phyloP scores from a whole-genome alignment of 225 moss, liverwort and hornwort genomes.

The Marchantia polymorpha region DNA sequence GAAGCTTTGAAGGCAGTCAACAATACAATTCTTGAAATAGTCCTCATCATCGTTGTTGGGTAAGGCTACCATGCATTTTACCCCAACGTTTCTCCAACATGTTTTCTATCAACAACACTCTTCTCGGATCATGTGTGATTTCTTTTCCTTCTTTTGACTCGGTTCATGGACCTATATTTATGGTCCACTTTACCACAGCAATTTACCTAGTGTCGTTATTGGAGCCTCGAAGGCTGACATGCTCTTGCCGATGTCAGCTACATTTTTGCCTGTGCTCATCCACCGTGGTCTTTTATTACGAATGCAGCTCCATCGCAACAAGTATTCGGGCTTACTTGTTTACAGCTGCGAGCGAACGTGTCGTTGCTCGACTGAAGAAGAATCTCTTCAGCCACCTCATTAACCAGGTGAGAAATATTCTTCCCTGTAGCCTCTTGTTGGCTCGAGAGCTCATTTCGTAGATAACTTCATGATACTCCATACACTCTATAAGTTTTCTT shows the following conservation, averaged over 20 bases:
- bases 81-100: neutral
- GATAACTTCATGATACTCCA: neutral
- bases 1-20: conserved; percentile 78
- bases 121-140: neutral
- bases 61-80: conserved; percentile 25
- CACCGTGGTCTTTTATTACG: neutral
- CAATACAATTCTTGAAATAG: conserved; percentile 65
- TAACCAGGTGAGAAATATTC: conserved; percentile 47
- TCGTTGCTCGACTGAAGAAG: conserved; percentile 76
- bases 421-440: neutral
- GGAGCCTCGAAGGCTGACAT: neutral
- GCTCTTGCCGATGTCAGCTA: neutral
- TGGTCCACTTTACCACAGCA: no score
- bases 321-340: conserved; percentile 74
- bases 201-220: neutral
- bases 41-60: conserved; percentile 66
- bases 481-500: neutral
- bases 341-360: conserved; percentile 75
- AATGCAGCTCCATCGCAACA: conserved; percentile 68
- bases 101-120: neutral
- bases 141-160: neutral
- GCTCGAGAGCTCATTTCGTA: neutral
- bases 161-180: neutral
- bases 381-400: conserved; percentile 72
- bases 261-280: neutral